Evolutionary conservation across 805 yeast species (phyloP).

Genomic region (Metschnikowia dekortorum): DNA sequence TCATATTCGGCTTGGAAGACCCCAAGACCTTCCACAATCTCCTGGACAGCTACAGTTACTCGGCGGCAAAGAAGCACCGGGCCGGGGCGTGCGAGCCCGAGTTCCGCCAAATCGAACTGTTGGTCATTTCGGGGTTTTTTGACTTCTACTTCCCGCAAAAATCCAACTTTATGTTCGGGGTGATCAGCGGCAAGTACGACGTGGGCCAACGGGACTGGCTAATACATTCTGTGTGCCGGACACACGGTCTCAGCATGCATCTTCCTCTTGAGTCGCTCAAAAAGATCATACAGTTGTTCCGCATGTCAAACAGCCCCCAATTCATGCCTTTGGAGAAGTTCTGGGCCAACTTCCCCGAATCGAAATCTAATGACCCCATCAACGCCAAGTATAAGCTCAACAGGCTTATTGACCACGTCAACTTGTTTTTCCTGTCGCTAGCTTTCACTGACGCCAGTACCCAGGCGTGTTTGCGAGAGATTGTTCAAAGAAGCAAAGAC

Average conservation of each 20-base stretch:
- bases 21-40: slow-evolving; percentile 30
- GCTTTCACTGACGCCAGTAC: slow-evolving; percentile 25
- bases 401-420: slow-evolving; percentile 44
- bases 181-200: slow-evolving; percentile 35
- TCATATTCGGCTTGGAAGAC: slow-evolving; percentile 36
- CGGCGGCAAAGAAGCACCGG: slow-evolving; percentile 22
- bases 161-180: slow-evolving; percentile 10
- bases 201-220: slow-evolving; percentile 30
- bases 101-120: slow-evolving; percentile 22
- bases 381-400: slow-evolving; percentile 46
- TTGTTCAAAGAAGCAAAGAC: background rate
- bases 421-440: slow-evolving; percentile 39
- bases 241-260: slow-evolving; percentile 6
- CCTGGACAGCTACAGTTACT: slow-evolving; percentile 35
- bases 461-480: slow-evolving; percentile 5
- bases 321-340: slow-evolving; percentile 21
- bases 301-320: slow-evolving; percentile 30
- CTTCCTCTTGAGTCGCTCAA: slow-evolving; percentile 10
- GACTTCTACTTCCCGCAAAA: slow-evolving; percentile 19
- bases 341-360: slow-evolving; percentile 24
- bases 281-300: slow-evolving; percentile 9
- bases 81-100: slow-evolving; percentile 13
- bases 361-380: slow-evolving; percentile 21
- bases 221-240: slow-evolving; percentile 9
- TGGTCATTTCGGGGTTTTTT: slow-evolving; percentile 20